Conservation (phyloP, 2,329 filamentous ascomycete genomes). For the Penicillium griseofulvum region DNA sequence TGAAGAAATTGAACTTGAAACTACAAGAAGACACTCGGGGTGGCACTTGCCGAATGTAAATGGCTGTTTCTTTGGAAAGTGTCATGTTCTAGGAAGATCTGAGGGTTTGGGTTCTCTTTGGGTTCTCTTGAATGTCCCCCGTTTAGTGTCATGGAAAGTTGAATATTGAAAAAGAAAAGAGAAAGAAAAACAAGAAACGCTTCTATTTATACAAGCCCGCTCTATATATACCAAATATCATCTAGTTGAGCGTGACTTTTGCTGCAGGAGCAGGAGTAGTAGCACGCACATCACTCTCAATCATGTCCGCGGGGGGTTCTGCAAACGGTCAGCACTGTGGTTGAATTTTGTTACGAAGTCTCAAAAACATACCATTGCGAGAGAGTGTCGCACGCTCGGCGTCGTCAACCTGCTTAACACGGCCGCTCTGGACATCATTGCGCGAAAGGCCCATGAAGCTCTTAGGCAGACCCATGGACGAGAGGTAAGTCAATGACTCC, state of each 20-base stretch:
- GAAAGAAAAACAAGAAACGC: constrained; percentile 12
- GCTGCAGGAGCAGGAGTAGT: constrained; percentile 46
- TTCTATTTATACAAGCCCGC: constrained; percentile 29
- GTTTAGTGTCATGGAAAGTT: not conserved
- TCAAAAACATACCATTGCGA: constrained; percentile 40
- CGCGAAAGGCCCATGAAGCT: constrained; percentile 56
- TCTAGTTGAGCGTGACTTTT: constrained; percentile 50
- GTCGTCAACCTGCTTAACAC: constrained; percentile 46
- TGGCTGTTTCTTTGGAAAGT: not conserved
- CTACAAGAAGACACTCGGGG: not conserved
- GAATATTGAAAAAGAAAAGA: not conserved
- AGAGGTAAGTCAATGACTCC: constrained; percentile 60
- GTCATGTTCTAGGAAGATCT: not conserved
- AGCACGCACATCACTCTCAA: constrained; percentile 44
- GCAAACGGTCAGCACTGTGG: constrained; percentile 1
- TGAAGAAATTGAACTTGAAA: not conserved
- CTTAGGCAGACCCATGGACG: constrained; percentile 62
- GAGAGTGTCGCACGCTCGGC: constrained; percentile 42
- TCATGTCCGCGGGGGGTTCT: constrained; percentile 49
- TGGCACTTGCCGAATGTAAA: not conserved
- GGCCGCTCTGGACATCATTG: constrained; percentile 59
- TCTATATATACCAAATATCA: constrained; percentile 24
- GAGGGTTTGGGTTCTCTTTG: not conserved
- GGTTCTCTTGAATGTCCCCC: not conserved
- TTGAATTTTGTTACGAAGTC: not conserved